Evolutionary conservation across 2,329 filamentous ascomycete genomes (phyloP), one percentile per base, ranked within the genome.

Genomic region (Aspergillus fructus): DNA sequence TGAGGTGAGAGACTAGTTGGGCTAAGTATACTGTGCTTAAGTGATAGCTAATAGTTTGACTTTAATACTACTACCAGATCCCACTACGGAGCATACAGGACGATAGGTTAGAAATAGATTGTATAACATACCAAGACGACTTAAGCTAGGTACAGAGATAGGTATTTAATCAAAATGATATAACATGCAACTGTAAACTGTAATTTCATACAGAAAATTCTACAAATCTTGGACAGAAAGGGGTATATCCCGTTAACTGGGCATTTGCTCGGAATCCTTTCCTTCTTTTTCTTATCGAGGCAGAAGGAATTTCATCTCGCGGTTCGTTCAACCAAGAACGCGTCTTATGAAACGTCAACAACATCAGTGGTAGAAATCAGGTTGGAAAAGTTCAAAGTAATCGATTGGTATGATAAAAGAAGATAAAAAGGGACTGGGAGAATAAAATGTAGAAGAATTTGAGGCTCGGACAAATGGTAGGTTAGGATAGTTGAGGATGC

Each of bases 191-290:
- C 12, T 37, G 34, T 37, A 37, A 37, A 37, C 27, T n/a, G 15
- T 37, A 37, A 48, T 41, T 9, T 30, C 19, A 24, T 39, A 53
- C 40, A 46, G 13, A 53, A 53, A 23, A 37, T 53, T 46, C 8
- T 39, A 46, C 50, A 53, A 37, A 40, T 24, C 24, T 24, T 24
- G 24, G 24, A 24, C 5, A 7, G 23, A 52, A 17, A 34, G 49
- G 49, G 50, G 50, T 53, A 53, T 53, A 46, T 46, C 41, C 50
- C 41, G 41, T 52, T 24, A 53, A 53, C 13, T 37, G 30, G 40
- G 37, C 50, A 53, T 45, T 45, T 23, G n/a, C 49, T 19, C 33
- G 39, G 27, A 46, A 17, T 27, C 15, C 23, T 13, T 46, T 42
- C 7, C 13, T 42, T 49, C 50, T 43, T 53, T 24, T 30, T 30